A percentile compares a stretch with the other conserved stretches of the same genome.
Conservation (phyloP, 2,329 filamentous ascomycete genomes). For the Magnaporthiopsis poae region DNA sequence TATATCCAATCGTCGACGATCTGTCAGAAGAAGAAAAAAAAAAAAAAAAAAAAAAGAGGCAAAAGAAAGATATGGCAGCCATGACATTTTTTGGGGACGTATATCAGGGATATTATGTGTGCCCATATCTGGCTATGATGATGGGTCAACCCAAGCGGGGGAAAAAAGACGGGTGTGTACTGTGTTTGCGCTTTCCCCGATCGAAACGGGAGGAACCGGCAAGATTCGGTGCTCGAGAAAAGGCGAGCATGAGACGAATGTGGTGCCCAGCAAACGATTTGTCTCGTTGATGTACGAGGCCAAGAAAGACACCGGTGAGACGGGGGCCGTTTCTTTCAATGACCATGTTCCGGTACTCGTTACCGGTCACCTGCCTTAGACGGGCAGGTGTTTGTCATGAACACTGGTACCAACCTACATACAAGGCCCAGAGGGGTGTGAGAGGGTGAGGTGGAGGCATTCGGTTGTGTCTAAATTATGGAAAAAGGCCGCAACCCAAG, state of each 20-base stretch:
- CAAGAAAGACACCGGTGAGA: not conserved
- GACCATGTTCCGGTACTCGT: not conserved
- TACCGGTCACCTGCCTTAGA: not conserved
- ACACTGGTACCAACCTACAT: not conserved
- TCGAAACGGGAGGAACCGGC: not conserved
- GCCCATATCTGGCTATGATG: not conserved
- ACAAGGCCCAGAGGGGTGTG: not conserved
- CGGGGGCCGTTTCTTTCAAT: not conserved
- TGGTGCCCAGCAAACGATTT: not conserved
- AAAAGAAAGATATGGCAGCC: not conserved
- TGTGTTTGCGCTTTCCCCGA: not conserved
- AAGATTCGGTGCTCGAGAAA: not conserved
- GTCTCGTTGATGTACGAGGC: not conserved
- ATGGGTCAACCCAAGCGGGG: not conserved
- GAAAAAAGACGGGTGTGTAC: not conserved
- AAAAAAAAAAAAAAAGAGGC: not conserved
- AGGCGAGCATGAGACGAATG: not conserved
- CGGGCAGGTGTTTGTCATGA: not conserved
- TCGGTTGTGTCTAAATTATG: not conserved
- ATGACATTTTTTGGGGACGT: not conserved
- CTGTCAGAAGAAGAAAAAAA: not conserved
- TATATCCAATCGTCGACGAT: not conserved
- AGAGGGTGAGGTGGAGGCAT: not conserved
- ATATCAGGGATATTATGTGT: not conserved
- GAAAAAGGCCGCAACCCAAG: not conserved